Base-by-base conservation (phyloP, 1,284 basidiomycete genomes). In the Pseudozyma hubeiensis region DNA sequence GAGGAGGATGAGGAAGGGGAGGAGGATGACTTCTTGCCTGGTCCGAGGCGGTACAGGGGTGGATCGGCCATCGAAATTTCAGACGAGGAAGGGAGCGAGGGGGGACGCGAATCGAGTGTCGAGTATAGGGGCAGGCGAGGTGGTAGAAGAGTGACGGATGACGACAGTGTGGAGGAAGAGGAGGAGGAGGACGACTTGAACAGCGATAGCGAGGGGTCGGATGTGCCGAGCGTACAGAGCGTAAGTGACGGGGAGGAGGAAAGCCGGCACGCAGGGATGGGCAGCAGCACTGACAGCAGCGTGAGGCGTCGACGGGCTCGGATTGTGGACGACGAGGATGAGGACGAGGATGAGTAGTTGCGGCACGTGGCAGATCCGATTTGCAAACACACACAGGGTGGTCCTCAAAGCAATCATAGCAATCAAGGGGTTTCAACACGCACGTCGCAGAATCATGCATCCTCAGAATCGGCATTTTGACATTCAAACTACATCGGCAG, bases 21-120 rank as follows among this genome's bases (percentile, higher is more conserved):
- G 13, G 71, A 67, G 16, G 69, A 64, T 41, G 61, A 71, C 29
- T 67, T 71, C 29, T 11, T 76, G 33, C 68, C 69, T 2, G 70
- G 70, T 1, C 70, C 70, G 2, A 50, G 70, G 16, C 54, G 64
- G 16, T 41, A 40, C 7, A 48, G 54, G 5, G 47, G 49, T 6
- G 55, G 31, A 14, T 24, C 53, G 8, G 53, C 71, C 9, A 65
- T 74, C 31, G 71, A 74, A 55, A 61, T 70, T 13, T 67, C 53
- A 9, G 71, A 69, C 39, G 71, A 66, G 24, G 61, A 76, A 1
- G 63, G 44, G 14, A 35, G 51, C 8, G 54, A 52, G 8, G 35
- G 24, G 5, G 57, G 43, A 10, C 50, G 53, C 17, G 51, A 59
- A 16, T 66, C 67, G 29, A 71, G 59, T 33, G 53, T 75, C 7